phyloP scores from a whole-genome alignment of 2,329 filamentous ascomycete genomes.

The Orbilia oligospora region DNA sequence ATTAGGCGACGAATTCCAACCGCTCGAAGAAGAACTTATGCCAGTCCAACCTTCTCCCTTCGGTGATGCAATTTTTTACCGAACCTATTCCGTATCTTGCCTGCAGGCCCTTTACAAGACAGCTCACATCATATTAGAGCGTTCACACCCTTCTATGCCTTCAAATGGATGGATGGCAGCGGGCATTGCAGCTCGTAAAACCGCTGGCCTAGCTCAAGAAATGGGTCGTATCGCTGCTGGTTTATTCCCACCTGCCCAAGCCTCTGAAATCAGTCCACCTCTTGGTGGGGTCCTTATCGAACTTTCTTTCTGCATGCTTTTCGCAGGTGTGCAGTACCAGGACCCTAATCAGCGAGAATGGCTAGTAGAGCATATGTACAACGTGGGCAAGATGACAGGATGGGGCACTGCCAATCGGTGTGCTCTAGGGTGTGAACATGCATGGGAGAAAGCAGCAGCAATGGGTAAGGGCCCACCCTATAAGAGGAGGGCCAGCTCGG shows the following conservation, averaged over 20 bases:
- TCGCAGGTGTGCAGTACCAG: conserved; percentile 85
- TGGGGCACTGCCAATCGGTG: conserved; percentile 89
- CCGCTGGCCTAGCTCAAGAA: conserved; percentile 78
- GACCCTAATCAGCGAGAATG: conserved; percentile 81
- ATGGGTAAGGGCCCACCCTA: conserved; percentile 84
- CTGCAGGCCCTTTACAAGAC: conserved; percentile 92
- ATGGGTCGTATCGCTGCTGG: conserved; percentile 87
- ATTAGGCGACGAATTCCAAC: conserved; percentile 82
- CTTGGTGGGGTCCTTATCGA: conserved; percentile 87
- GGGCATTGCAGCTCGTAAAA: conserved; percentile 80
- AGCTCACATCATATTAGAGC: conserved; percentile 83
- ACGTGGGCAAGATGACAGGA: conserved; percentile 84
- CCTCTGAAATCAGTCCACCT: conserved; percentile 78
- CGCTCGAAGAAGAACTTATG: conserved; percentile 78
- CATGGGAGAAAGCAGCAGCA: conserved; percentile 82
- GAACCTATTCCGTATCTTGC: conserved; percentile 87
- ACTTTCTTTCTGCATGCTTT: conserved; percentile 84
- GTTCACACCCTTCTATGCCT: conserved; percentile 90
- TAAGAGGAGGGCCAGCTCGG: conserved; percentile 61
- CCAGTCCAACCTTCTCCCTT: conserved; percentile 80
- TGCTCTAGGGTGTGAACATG: conserved; percentile 84
- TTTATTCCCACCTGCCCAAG: conserved; percentile 72
- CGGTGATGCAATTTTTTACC: conserved; percentile 81
- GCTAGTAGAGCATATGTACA: conserved; percentile 80
- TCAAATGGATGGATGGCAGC: conserved; percentile 90